Evolutionary conservation across 257 asterid species (phyloP).

Genomic region (Nicotiana tomentosiformis): DNA sequence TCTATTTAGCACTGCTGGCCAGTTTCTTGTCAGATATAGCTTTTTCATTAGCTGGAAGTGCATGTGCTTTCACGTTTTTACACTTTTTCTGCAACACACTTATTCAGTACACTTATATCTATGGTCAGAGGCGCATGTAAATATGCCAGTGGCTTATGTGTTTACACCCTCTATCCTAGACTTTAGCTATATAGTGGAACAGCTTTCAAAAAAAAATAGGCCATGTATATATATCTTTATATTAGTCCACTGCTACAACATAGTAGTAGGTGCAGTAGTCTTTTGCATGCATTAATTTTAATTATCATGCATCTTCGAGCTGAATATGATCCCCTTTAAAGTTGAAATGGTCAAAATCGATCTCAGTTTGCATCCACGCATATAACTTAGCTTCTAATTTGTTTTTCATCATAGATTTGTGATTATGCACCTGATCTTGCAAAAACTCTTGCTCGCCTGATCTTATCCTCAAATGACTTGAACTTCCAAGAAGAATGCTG

Average conservation of each 20-base stretch:
- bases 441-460: constrained; percentile 61
- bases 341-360: background rate
- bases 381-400: background rate
- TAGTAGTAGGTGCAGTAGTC: background rate
- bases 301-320: background rate
- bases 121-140: background rate
- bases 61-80: background rate
- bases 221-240: no score
- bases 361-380: background rate
- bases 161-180: background rate
- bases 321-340: background rate
- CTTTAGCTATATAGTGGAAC: background rate
- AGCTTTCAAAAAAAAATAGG: no score
- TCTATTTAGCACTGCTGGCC: background rate
- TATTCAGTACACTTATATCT: background rate
- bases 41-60: background rate
- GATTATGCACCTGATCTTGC: constrained; percentile 90
- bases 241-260: background rate
- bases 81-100: background rate
- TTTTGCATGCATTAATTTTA: background rate
- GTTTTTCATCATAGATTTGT: constrained; percentile 41
- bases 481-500: constrained; percentile 65
- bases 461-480: constrained; percentile 58
- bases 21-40: background rate
- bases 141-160: background rate